Conservation (phyloP, 768 basidiomycete species). For the Russula emetica region DNA sequence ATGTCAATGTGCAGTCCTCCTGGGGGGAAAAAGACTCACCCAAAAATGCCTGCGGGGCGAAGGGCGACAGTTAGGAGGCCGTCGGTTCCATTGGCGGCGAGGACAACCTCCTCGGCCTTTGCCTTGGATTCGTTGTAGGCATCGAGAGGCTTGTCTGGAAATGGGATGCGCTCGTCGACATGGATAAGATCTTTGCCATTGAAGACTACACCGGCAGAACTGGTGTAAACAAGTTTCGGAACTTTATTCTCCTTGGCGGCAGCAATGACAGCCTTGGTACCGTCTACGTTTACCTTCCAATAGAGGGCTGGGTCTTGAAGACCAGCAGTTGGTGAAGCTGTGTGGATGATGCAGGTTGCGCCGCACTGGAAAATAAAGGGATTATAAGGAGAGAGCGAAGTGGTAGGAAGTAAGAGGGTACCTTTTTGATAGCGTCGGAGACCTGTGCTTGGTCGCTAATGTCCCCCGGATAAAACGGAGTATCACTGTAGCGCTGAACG, state of each 20-base stretch:
- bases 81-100: slow-evolving; percentile 80
- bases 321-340: slow-evolving; percentile 79
- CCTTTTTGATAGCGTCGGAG: slow-evolving; percentile 67
- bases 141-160: slow-evolving; percentile 72
- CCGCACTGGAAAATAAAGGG: slow-evolving; percentile 48
- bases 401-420: slow-evolving; percentile 33
- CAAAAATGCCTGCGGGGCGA: slow-evolving; percentile 93
- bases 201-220: slow-evolving; percentile 87
- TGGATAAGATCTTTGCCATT: slow-evolving; percentile 76
- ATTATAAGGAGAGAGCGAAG: not conserved
- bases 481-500: slow-evolving; percentile 84
- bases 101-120: slow-evolving; percentile 75
- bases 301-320: slow-evolving; percentile 66
- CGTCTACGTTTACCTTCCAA: slow-evolving; percentile 91
- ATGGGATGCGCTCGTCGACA: slow-evolving; percentile 80
- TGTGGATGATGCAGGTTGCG: slow-evolving; percentile 91
- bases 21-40: slow-evolving; percentile 45
- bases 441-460: slow-evolving; percentile 76
- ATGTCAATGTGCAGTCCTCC: not conserved
- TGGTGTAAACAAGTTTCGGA: slow-evolving; percentile 88
- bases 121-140: slow-evolving; percentile 95
- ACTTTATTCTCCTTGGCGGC: slow-evolving; percentile 72
- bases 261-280: slow-evolving; percentile 79
- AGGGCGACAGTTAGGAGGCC: slow-evolving; percentile 86
- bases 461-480: slow-evolving; percentile 85